A percentile compares a stretch with the other conserved stretches of the same genome.
phyloP scores from a whole-genome alignment of 2,329 filamentous ascomycete genomes.

The Metarhizium humberi region DNA sequence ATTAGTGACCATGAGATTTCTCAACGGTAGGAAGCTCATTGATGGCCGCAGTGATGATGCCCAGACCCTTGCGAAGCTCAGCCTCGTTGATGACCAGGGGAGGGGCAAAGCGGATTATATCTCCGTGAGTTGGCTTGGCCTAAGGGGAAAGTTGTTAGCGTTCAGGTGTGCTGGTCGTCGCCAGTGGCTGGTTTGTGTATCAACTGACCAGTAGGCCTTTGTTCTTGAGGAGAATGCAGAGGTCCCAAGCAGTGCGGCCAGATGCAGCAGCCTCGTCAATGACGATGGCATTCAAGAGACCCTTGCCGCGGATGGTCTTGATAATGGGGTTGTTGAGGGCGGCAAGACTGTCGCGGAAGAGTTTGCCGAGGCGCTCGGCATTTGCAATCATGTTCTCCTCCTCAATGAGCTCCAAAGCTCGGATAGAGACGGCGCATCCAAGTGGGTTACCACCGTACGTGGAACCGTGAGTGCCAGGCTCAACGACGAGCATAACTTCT shows the following conservation, averaged over 20 bases:
- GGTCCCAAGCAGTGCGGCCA: slow-evolving; percentile 87
- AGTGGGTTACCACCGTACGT: slow-evolving; percentile 98
- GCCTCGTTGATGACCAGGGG: slow-evolving; percentile 88
- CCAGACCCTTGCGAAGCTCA: slow-evolving; percentile 68
- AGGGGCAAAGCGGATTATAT: slow-evolving; percentile 96
- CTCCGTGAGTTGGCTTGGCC: slow-evolving; percentile 97
- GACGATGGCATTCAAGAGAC: slow-evolving; percentile 88
- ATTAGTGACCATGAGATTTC: slow-evolving; percentile 28
- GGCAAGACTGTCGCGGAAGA: slow-evolving; percentile 72
- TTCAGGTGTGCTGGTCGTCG: background rate
- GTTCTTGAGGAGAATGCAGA: slow-evolving; percentile 90
- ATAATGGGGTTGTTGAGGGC: slow-evolving; percentile 75
- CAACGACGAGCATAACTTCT: slow-evolving; percentile 91
- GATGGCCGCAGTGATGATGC: slow-evolving; percentile 74
- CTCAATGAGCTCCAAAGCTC: slow-evolving; percentile 84
- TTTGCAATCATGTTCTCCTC: slow-evolving; percentile 83
- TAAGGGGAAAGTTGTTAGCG: slow-evolving; percentile 24
- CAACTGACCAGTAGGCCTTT: slow-evolving; percentile 80
- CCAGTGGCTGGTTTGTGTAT: background rate
- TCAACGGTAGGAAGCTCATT: slow-evolving; percentile 62
- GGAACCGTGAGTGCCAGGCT: slow-evolving; percentile 93
- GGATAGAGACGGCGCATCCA: slow-evolving; percentile 90
- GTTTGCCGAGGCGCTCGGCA: slow-evolving; percentile 68
- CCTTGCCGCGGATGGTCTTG: slow-evolving; percentile 78
- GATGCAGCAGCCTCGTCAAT: slow-evolving; percentile 84